Conservation (phyloP, 176 grass and related monocot genomes). For the Eleusine coracana region DNA sequence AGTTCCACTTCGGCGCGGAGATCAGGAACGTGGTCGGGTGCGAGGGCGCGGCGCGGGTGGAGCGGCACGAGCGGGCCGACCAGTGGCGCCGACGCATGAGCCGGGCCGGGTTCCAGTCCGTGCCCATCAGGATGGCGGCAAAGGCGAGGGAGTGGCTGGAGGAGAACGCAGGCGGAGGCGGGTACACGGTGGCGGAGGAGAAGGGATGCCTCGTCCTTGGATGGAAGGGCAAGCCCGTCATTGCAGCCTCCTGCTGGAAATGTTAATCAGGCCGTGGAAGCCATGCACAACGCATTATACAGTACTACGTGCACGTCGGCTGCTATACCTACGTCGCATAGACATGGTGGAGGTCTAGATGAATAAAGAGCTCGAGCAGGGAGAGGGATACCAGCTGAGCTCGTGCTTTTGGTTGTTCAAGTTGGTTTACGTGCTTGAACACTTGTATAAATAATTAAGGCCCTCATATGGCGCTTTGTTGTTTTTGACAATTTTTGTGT, state of each 20-base stretch:
- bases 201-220: slow-evolving; percentile 69
- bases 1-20: slow-evolving; percentile 73
- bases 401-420: slow-evolving; percentile 29
- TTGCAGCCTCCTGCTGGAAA: slow-evolving; percentile 70
- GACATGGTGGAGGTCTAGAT: background rate
- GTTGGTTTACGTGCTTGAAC: slow-evolving; percentile 27
- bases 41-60: slow-evolving; percentile 76
- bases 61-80: slow-evolving; percentile 78
- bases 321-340: background rate
- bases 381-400: background rate
- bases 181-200: slow-evolving; percentile 74
- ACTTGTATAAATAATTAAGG: slow-evolving; percentile 47
- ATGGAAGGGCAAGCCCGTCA: slow-evolving; percentile 73
- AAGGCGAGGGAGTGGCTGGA: slow-evolving; percentile 65
- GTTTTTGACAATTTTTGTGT: slow-evolving; percentile 39
- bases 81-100: slow-evolving; percentile 80
- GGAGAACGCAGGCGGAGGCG: slow-evolving; percentile 41
- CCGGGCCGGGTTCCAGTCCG: slow-evolving; percentile 67
- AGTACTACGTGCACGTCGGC: background rate
- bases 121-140: slow-evolving; percentile 55
- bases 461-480: slow-evolving; percentile 11
- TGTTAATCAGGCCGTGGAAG: slow-evolving; percentile 35
- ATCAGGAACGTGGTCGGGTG: slow-evolving; percentile 81
- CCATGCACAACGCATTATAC: background rate
- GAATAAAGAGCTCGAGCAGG: slow-evolving; percentile 34